Percentiles rank a stretch among this genome's conserved stretches.
These are phyloP conservation scores for Madurella fahalii DNA, from an alignment of 2,329 filamentous ascomycete species.

Conservation along the genomic window DNA sequence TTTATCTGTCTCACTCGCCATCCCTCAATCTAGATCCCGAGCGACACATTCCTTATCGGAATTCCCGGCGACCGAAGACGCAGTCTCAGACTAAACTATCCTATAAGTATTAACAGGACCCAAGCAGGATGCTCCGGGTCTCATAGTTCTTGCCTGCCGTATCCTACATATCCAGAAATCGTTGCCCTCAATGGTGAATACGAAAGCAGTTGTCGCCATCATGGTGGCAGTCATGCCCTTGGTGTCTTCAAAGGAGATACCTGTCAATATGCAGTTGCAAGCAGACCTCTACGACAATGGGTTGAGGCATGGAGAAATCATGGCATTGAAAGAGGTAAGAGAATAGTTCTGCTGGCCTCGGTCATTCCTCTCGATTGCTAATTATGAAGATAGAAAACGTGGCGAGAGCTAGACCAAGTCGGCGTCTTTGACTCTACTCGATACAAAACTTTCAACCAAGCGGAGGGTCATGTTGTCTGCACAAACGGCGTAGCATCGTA, in stretches of 20 bases:
- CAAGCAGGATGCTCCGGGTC: too few relatives aligned
- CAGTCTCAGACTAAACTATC: too few relatives aligned
- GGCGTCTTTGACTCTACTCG: conserved; percentile 18
- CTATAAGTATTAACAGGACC: too few relatives aligned
- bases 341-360: not conserved
- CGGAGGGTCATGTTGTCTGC: conserved; percentile 31
- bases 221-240: not conserved
- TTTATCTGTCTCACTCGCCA: too few relatives aligned
- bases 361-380: not conserved
- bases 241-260: not conserved
- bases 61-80: too few relatives aligned
- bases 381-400: conserved; percentile 8
- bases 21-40: too few relatives aligned
- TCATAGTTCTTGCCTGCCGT: too few relatives aligned
- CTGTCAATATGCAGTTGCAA: conserved; percentile 6
- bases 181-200: not conserved
- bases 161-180: too few relatives aligned
- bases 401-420: conserved; percentile 9
- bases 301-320: conserved; percentile 15
- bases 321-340: conserved; percentile 20
- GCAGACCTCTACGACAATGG: conserved; percentile 17
- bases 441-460: conserved; percentile 15
- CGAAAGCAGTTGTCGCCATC: not conserved
- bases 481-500: conserved; percentile 41
- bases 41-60: too few relatives aligned